Conservation (phyloP, 2,329 filamentous ascomycete genomes). For the Paraphoma sp. region DNA sequence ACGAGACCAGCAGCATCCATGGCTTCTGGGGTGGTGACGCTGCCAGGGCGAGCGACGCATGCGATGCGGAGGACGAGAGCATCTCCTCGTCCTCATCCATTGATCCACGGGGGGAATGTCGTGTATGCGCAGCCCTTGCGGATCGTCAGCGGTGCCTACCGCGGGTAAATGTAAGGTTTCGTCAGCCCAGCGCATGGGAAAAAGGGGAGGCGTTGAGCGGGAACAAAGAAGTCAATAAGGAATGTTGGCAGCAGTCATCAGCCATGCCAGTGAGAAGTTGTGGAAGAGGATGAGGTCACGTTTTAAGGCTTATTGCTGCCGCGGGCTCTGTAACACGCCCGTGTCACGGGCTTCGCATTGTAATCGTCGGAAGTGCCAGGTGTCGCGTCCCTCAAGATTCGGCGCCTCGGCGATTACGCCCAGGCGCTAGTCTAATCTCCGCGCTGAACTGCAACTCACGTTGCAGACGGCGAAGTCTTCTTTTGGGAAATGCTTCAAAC, state of each 20-base stretch:
- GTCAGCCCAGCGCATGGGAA: neutral
- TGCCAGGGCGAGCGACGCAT: neutral
- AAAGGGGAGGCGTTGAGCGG: neutral
- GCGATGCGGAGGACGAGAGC: conserved; percentile 18
- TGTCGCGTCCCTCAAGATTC: neutral
- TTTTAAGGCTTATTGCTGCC: neutral
- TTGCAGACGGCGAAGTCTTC: no score
- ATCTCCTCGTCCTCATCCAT: conserved; percentile 26
- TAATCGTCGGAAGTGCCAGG: neutral
- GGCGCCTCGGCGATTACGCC: neutral
- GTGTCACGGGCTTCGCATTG: neutral
- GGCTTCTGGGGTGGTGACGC: conserved; percentile 29
- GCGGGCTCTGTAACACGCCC: neutral
- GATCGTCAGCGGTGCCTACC: neutral
- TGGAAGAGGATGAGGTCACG: neutral
- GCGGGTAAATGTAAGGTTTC: conserved; percentile 1
- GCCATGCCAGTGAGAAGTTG: neutral
- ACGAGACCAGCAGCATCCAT: conserved; percentile 37
- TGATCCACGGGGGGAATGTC: conserved; percentile 16
- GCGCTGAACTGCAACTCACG: neutral
- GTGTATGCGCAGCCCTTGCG: conserved; percentile 12
- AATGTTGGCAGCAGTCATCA: neutral
- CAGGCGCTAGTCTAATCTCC: neutral
- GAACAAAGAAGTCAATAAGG: neutral
- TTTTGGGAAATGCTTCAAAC: no score